Percentiles rank a stretch among this genome's conserved stretches.
phyloP scores from a whole-genome alignment of 2,329 filamentous ascomycete species.

The Graphilbum fragrans region DNA sequence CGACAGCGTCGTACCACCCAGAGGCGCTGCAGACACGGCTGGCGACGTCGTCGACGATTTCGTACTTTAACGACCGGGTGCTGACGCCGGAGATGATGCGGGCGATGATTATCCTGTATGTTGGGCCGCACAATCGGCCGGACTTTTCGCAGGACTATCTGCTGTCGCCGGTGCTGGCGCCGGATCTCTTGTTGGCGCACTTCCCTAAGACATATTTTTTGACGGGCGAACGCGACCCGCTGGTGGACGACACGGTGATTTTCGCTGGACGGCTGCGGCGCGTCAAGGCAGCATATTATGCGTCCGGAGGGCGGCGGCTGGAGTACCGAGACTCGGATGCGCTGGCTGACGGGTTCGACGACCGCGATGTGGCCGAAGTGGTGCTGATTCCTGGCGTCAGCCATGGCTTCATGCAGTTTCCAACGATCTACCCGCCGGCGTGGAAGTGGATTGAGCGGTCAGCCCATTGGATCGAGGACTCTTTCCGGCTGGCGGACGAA shows the following conservation, averaged over 20 bases:
- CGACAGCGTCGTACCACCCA: conserved; percentile 34
- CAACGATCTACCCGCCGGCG: conserved; percentile 73
- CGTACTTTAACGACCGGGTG: conserved; percentile 93
- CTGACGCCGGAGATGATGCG: conserved; percentile 97
- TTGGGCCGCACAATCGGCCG: conserved; percentile 84
- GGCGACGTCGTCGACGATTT: conserved; percentile 93
- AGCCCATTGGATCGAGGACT: conserved; percentile 68
- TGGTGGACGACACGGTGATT: conserved; percentile 94
- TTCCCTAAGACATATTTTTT: conserved; percentile 93
- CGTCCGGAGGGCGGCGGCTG: conserved; percentile 39
- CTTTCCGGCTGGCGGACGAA: conserved; percentile 47
- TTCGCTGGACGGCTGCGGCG: conserved; percentile 82
- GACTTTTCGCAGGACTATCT: conserved; percentile 89
- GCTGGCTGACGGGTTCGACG: conserved; percentile 46
- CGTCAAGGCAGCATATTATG: conserved; percentile 50
- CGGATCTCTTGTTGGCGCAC: conserved; percentile 66
- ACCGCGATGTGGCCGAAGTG: conserved; percentile 64
- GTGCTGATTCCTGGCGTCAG: conserved; percentile 77
- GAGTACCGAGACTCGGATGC: conserved; percentile 32
- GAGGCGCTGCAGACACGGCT: conserved; percentile 67
- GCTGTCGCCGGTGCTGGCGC: conserved; percentile 79
- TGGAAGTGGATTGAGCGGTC: conserved; percentile 79
- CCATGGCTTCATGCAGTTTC: conserved; percentile 91
- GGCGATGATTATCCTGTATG: conserved; percentile 96
- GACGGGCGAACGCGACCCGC: conserved; percentile 85